Base-by-base conservation (phyloP, 2,329 filamentous ascomycete species). In the Fusarium verticillioides region DNA sequence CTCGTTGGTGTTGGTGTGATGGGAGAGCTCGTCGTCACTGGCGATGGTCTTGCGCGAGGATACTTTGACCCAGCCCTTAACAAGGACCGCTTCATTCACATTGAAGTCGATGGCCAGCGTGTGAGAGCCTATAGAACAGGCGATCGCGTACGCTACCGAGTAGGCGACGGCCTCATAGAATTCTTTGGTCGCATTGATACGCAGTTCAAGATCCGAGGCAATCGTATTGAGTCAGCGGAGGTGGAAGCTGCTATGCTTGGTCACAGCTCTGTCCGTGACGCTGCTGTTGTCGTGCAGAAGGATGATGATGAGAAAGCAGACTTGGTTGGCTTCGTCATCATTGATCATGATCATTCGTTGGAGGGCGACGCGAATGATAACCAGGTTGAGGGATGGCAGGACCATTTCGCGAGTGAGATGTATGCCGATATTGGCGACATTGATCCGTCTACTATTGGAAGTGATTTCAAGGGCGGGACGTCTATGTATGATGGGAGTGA, bases 11-110 rank as follows among this genome's bases (percentile, higher is more conserved):
- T 58, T 2, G 77, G 77, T 1, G 73, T 76, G 4, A 58, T 78
- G 32, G 78, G 78, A 13, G 78, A 79, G 50, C 69, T 79, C 7
- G 68, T 79, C 18, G 69, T 79, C 2, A 74, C 74, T 7, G 78
- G 78, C 2, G 76, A 77, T 13, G 68, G 68, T 4, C 23, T 71
- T 53, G 57, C 65, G 2, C 50, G 64, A 5, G 66, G 66, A 1
- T 79, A 79, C 28, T 70, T 39, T 2, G 70, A 77, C 43, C 21
- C 60, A 7, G 16, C 37, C 0, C 53, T 73, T 2, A 36, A 76
- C 19, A 8, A 26, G 26, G 30, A 47, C 32, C 74, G 72, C 6
- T 78, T 78, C 23, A n/a, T 76, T 5, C 1, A 52, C 2, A 21
- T 77, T 4, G 26, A 18, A 5, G 39, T 75, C 1, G 42, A 63